These are phyloP conservation scores for Kernera saxatilis DNA, from an alignment of 345 rosid genomes.

Conservation along the genomic window DNA sequence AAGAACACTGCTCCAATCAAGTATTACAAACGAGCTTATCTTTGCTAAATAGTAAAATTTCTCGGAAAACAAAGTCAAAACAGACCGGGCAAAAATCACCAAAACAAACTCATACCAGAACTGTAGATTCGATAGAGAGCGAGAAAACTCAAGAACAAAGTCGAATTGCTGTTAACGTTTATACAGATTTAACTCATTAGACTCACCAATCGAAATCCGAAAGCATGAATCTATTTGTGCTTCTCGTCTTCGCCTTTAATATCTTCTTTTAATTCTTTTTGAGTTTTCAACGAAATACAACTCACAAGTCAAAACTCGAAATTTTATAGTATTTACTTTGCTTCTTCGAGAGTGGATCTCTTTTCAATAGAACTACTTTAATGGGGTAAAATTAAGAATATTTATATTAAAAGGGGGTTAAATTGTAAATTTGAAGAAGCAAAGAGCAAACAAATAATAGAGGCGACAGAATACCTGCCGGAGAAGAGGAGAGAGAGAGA, in stretches of 20 bases:
- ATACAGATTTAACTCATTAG: background rate
- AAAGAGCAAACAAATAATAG: conserved; percentile 6
- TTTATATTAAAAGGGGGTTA: background rate
- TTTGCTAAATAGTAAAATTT: background rate
- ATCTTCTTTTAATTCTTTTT: background rate
- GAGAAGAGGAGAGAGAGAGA: background rate
- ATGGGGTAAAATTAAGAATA: background rate
- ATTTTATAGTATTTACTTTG: background rate
- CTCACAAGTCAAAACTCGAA: background rate
- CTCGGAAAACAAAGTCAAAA: conserved; percentile 12
- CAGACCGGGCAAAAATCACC: background rate
- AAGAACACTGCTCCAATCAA: background rate
- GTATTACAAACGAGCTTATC: background rate
- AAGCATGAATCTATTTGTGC: background rate
- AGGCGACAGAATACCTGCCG: conserved; percentile 5
- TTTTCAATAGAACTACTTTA: background rate
- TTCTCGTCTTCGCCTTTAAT: background rate
- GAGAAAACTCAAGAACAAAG: background rate
- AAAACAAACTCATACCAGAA: background rate
- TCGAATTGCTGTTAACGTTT: background rate
- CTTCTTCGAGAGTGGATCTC: background rate
- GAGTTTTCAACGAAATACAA: conserved; percentile 4
- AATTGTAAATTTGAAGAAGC: background rate
- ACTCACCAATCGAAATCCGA: conserved; percentile 8
- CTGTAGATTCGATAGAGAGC: background rate